A percentile compares a stretch with the other conserved stretches of the same genome.
These are phyloP conservation scores for Graphiopsis chlorocephala DNA, from an alignment of 2,329 filamentous ascomycete species.

Conservation along the genomic window DNA sequence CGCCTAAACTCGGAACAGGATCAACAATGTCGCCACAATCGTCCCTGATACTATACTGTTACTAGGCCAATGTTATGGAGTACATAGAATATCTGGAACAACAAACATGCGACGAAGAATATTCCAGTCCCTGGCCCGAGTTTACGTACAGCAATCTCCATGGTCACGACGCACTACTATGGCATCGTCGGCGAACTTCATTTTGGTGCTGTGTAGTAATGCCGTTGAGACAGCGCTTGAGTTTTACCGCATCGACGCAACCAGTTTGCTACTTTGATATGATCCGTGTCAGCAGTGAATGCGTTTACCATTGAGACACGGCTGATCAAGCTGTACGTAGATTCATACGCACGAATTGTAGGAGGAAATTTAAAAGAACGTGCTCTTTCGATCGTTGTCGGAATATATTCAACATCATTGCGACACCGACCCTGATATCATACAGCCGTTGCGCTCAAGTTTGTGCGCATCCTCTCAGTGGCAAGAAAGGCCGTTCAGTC, in stretches of 20 bases:
- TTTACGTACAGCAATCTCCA: not conserved
- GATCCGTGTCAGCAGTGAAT: not conserved
- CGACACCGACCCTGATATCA: not conserved
- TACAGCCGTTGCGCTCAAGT: not conserved
- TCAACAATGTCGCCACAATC: too few species aligned
- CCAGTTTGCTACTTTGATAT: not conserved
- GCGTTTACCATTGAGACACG: not conserved
- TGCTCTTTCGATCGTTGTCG: too few species aligned
- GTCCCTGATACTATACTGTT: too few species aligned
- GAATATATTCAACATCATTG: too few species aligned
- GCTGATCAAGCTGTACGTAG: not conserved
- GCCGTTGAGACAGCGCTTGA: not conserved
- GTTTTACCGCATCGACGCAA: not conserved
- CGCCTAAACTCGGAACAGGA: not conserved
- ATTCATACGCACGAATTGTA: too few species aligned
- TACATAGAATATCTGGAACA: too few species aligned
- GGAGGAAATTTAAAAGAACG: too few species aligned
- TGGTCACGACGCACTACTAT: not conserved
- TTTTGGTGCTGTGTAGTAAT: not conserved
- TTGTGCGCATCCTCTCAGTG: too few species aligned
- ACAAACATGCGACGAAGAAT: too few species aligned
- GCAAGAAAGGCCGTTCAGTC: too few species aligned
- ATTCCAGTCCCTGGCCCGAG: too few species aligned
- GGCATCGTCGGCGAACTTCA: not conserved
- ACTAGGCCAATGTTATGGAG: too few species aligned